Base-by-base conservation (phyloP, 108 stramenopile genomes). In the Nannochloropsis granulata region DNA sequence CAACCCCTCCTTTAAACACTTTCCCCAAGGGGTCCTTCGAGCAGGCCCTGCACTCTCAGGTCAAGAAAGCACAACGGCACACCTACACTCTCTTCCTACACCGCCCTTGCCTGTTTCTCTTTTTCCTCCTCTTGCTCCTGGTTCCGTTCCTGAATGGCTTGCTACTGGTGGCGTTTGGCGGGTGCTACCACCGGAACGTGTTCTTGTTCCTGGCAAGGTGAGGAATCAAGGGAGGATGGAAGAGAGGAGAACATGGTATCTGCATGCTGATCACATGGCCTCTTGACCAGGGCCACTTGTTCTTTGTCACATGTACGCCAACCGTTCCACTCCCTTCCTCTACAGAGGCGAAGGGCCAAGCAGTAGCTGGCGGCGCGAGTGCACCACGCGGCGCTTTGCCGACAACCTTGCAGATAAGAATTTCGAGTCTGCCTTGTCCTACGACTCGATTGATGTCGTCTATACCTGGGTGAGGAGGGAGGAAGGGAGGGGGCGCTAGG, bases 401-500 rank as follows among this genome's bases (percentile, higher is more conserved):
- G 56, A 71, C n/a, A 71, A 71, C 56, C 2, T 71, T 16, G 56
- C 56, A 16, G 9, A n/a, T n/a, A 71, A 16, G n/a, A 71, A 7
- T 10, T 71, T 71, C 56, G 56, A 71, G n/a, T 71, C 56, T n/a
- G 21, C 10, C 56, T 19, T 83, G 21, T 24, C 34, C 8, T 89
- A 89, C 83, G 86, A 23, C 9, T 84, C 87, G 11, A 90, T 92
- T 44, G 92, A 92, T 79, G 91, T 83, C 9, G 92, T 92, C 19
- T 92, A 92, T 78, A 91, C 92, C 14, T 92, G 91, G 91, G 92
- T 92, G n/a, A 71, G 56, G n/a, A n/a, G 21, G 56, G 56, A 16
- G 56, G 56, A n/a, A 71, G 34, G 5, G 34, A 34, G 1, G 34
- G 34, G 34, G 34, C 34, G 34, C 2, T 34, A 34, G 34, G 34